These are phyloP conservation scores for Scytalidium lignicola DNA, from an alignment of 2,329 filamentous ascomycete species.

Conservation along the genomic window DNA sequence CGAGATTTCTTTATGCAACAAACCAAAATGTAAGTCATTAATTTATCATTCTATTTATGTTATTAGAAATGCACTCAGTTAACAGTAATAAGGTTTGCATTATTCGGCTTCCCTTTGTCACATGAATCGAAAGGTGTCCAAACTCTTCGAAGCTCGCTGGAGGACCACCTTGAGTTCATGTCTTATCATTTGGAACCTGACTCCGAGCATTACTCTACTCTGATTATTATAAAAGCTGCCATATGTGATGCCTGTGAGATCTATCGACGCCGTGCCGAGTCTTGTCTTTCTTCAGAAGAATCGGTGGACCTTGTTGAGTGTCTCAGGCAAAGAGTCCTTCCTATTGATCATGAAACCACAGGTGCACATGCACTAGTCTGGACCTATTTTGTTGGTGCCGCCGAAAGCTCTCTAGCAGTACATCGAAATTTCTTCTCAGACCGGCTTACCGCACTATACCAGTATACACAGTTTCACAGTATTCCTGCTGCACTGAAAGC, in stretches of 20 bases:
- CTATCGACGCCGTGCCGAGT: neutral
- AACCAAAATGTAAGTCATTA: slow-evolving; percentile 24
- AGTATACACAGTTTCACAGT: neutral
- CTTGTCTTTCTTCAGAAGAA: neutral
- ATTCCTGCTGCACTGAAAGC: neutral
- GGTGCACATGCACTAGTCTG: slow-evolving; percentile 4
- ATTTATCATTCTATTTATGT: slow-evolving; percentile 18
- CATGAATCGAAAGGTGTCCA: neutral
- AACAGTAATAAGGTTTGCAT: neutral
- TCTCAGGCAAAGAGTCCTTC: neutral
- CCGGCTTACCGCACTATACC: neutral
- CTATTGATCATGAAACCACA: neutral
- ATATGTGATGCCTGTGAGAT: slow-evolving; percentile 1
- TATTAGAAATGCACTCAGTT: slow-evolving; percentile 10
- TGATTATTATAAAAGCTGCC: neutral
- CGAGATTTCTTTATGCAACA: slow-evolving; percentile 28
- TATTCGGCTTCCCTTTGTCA: neutral
- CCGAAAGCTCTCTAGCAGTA: neutral
- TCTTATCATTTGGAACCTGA: neutral
- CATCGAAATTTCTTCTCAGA: slow-evolving; percentile 2
- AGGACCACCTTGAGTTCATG: neutral
- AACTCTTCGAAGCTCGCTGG: neutral
- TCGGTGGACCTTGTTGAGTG: neutral
- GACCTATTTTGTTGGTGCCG: slow-evolving; percentile 2
- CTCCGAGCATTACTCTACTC: neutral